phyloP scores from a whole-genome alignment of 306 rosid genomes.

The Rubus parviflorus region DNA sequence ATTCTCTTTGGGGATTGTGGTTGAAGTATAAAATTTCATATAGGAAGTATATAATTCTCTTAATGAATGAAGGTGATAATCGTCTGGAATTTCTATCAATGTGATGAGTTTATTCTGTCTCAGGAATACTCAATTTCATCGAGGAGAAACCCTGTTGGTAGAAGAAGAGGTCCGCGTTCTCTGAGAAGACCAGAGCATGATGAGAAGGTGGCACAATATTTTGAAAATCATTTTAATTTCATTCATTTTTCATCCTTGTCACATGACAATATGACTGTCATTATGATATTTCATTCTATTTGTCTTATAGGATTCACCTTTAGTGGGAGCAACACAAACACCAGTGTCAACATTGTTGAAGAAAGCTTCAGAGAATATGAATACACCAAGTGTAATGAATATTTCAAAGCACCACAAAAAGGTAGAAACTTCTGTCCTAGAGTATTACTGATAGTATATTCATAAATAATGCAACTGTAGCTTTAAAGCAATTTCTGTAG shows the following conservation, averaged over 20 bases:
- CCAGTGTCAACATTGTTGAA: constrained; percentile 75
- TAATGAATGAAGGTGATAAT: neutral
- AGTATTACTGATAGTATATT: neutral
- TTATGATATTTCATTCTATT: constrained; percentile 22
- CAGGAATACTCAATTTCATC: constrained; percentile 80
- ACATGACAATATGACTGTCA: constrained; percentile 14
- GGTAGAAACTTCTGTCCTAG: constrained; percentile 39
- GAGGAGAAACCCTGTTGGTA: constrained; percentile 52
- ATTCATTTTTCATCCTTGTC: constrained; percentile 23
- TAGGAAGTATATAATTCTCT: neutral
- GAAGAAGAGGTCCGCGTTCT: constrained; percentile 55
- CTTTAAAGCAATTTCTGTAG: neutral
- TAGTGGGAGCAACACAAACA: constrained; percentile 56
- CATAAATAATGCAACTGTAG: neutral
- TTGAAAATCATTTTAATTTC: constrained; percentile 21
- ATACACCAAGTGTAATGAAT: constrained; percentile 60
- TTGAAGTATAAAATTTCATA: neutral
- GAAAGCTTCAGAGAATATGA: constrained; percentile 57
- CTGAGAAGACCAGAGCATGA: constrained; percentile 41
- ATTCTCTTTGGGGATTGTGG: neutral
- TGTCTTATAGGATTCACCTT: constrained; percentile 60
- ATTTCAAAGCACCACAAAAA: constrained; percentile 83
- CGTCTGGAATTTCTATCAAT: neutral
- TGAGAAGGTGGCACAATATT: constrained; percentile 38
- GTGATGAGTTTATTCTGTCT: constrained; percentile 26